These are phyloP conservation scores for Fraxinus sp. DNA, from an alignment of 305 asterid genomes.

Conservation along the genomic window DNA sequence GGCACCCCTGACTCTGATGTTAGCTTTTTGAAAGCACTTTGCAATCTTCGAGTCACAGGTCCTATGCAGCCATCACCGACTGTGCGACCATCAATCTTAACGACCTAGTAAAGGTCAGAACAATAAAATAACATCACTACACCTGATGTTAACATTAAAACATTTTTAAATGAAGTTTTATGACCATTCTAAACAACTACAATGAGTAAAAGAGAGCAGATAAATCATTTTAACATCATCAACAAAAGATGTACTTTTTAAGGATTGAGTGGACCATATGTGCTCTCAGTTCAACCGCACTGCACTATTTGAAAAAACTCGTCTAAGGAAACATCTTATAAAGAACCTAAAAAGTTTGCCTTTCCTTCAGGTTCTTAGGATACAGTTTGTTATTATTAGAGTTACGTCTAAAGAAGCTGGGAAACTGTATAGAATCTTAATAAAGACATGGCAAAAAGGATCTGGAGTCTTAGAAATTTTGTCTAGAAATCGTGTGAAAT, in stretches of 20 bases:
- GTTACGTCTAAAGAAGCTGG: background rate
- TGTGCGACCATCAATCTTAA: conserved; percentile 69
- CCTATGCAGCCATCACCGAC: conserved; percentile 76
- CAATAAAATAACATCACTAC: conserved; percentile 9
- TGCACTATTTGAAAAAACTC: background rate
- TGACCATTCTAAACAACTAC: background rate
- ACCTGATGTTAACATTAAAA: background rate
- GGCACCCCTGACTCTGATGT: conserved; percentile 63
- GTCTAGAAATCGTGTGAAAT: background rate
- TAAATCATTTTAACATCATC: background rate
- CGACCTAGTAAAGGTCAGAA: conserved; percentile 46
- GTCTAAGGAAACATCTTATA: background rate
- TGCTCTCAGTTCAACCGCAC: background rate
- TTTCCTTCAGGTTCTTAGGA: background rate
- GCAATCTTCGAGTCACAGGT: conserved; percentile 62
- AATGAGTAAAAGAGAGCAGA: background rate
- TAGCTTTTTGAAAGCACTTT: conserved; percentile 51
- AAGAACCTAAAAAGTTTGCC: background rate
- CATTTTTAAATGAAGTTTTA: background rate
- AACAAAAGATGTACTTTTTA: background rate
- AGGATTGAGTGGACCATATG: background rate
- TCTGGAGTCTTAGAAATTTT: background rate
- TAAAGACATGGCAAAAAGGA: background rate
- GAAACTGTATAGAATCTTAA: background rate
- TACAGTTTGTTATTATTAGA: background rate